Conservation (phyloP, 306 rosid genomes). For the Malus asiatica region DNA sequence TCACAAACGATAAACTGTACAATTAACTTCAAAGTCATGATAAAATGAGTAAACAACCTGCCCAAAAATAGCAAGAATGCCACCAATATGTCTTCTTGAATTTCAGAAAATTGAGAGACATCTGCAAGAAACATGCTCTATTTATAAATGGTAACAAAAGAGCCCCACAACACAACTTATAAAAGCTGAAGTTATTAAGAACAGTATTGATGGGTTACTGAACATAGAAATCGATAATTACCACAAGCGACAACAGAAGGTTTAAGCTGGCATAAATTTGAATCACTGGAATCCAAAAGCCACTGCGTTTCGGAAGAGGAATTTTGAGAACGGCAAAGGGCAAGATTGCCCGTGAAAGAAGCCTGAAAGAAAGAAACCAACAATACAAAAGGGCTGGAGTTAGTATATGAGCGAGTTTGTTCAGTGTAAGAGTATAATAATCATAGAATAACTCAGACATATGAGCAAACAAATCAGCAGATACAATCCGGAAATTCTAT, state of each 20-base stretch:
- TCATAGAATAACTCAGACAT: neutral
- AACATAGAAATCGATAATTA: slow-evolving; percentile 19
- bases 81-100: slow-evolving; percentile 58
- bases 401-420: neutral
- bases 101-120: slow-evolving; percentile 46
- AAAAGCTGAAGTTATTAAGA: neutral
- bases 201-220: neutral
- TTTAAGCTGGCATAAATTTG: slow-evolving; percentile 86
- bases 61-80: slow-evolving; percentile 88
- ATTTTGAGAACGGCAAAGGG: slow-evolving; percentile 71
- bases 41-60: slow-evolving; percentile 47
- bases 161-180: neutral
- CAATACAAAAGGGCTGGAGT: neutral
- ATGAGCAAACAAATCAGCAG: neutral
- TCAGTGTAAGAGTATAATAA: neutral
- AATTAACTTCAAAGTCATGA: neutral
- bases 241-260: slow-evolving; percentile 77
- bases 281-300: slow-evolving; percentile 89
- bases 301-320: slow-evolving; percentile 77
- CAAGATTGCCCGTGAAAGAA: slow-evolving; percentile 48
- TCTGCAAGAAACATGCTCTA: slow-evolving; percentile 30
- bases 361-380: slow-evolving; percentile 50
- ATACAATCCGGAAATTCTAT: neutral
- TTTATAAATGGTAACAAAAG: neutral
- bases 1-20: neutral